Conservation (phyloP, 2,329 filamentous ascomycete species). For the Penicillium frequentans region DNA sequence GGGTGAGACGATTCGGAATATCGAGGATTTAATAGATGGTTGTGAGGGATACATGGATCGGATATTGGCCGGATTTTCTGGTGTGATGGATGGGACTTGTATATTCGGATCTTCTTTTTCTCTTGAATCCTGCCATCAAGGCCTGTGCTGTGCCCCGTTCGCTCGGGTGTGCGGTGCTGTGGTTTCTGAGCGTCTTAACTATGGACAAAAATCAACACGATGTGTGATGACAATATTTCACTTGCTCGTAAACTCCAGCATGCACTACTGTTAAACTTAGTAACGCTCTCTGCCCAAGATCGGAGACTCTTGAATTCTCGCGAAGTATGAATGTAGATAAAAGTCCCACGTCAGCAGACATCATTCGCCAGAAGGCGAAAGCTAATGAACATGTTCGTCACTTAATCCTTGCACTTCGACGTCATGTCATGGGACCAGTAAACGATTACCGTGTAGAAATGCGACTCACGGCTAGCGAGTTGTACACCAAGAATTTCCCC, state of each 20-base stretch:
- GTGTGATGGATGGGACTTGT: neutral
- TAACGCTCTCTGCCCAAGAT: too few relatives aligned
- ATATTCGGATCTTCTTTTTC: conserved; percentile 2
- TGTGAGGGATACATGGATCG: neutral
- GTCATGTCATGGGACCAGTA: too few relatives aligned
- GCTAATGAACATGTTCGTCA: too few relatives aligned
- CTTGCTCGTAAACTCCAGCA: neutral
- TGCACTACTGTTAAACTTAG: too few relatives aligned
- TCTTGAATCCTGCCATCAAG: conserved; percentile 3
- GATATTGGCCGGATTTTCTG: neutral
- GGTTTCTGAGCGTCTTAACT: conserved; percentile 16
- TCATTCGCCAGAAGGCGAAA: too few relatives aligned
- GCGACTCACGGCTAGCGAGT: too few relatives aligned
- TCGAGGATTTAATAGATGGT: neutral
- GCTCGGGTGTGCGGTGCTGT: conserved; percentile 21
- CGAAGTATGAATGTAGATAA: neutral
- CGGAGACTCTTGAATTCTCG: too few relatives aligned
- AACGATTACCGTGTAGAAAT: too few relatives aligned
- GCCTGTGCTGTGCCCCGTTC: conserved; percentile 22
- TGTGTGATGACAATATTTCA: conserved; percentile 15
- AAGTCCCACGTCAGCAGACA: too few relatives aligned
- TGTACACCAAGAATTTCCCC: too few relatives aligned
- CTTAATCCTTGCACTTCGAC: too few relatives aligned
- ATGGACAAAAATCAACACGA: conserved; percentile 19
- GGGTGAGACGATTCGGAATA: conserved; percentile 4